Conservation (phyloP, 169 alveolate species). For the Cryptosporidium viatorum region DNA sequence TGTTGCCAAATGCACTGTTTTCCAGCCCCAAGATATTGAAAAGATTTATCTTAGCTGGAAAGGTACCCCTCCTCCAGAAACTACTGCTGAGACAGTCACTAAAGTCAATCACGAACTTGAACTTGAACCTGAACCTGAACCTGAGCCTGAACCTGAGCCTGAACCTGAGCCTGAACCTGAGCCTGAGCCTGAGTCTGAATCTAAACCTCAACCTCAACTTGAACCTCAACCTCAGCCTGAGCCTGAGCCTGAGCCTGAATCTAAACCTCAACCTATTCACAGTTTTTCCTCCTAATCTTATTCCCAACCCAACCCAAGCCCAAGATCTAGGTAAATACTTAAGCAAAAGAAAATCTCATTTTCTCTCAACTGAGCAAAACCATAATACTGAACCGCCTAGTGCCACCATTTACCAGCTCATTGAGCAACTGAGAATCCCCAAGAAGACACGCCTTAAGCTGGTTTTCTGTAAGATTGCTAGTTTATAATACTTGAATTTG, state of each 20-base stretch:
- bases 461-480: too few relatives aligned
- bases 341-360: too few relatives aligned
- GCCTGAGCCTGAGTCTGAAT: background rate
- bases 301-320: background rate
- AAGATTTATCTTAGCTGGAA: constrained; percentile 70
- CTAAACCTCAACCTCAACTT: background rate
- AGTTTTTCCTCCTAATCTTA: background rate
- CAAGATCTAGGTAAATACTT: background rate
- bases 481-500: too few relatives aligned
- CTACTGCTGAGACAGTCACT: background rate
- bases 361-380: too few relatives aligned
- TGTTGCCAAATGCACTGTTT: constrained; percentile 72
- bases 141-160: background rate
- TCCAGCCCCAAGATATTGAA: constrained; percentile 66
- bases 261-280: background rate
- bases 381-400: too few relatives aligned
- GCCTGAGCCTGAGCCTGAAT: background rate
- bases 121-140: background rate
- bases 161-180: background rate
- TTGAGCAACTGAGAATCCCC: too few relatives aligned
- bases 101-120: background rate
- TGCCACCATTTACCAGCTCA: too few relatives aligned
- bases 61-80: constrained; percentile 18
- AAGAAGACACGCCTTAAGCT: too few relatives aligned
- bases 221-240: too few relatives aligned